phyloP scores from a whole-genome alignment of 495 filamentous ascomycete species.

The Penicillium desertorum region DNA sequence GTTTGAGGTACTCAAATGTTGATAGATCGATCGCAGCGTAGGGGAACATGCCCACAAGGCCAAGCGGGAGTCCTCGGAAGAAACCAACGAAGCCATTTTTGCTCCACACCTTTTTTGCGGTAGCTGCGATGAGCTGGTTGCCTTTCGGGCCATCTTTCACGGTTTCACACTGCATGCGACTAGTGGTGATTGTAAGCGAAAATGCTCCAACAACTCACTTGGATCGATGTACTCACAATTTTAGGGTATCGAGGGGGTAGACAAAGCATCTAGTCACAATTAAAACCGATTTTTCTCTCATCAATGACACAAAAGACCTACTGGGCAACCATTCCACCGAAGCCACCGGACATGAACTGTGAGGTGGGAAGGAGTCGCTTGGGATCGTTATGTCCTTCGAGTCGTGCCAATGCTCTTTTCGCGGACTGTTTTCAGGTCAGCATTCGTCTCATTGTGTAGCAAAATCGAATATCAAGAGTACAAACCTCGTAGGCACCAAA shows the following conservation, averaged over 20 bases:
- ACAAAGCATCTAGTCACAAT: constrained; percentile 68
- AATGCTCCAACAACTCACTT: not conserved
- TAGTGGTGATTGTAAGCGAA: constrained; percentile 31
- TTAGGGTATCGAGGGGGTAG: constrained; percentile 95
- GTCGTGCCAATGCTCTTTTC: constrained; percentile 78
- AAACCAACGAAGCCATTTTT: constrained; percentile 71
- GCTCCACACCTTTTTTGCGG: constrained; percentile 79
- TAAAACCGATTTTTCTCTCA: constrained; percentile 15
- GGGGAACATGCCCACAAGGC: constrained; percentile 92
- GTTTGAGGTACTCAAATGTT: constrained; percentile 92
- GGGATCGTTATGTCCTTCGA: constrained; percentile 88
- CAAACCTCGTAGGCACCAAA: constrained; percentile 90
- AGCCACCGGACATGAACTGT: constrained; percentile 86
- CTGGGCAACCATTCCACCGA: constrained; percentile 92
- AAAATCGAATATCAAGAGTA: not conserved
- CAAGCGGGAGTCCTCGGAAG: constrained; percentile 91
- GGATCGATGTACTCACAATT: constrained; percentile 63
- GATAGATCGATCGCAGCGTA: constrained; percentile 96
- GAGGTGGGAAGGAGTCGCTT: constrained; percentile 75
- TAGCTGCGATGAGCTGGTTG: constrained; percentile 78
- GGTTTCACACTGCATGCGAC: constrained; percentile 91
- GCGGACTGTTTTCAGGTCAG: constrained; percentile 59
- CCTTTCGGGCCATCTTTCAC: constrained; percentile 81
- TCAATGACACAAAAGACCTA: constrained; percentile 38
- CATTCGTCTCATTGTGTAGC: not conserved